Evolutionary conservation across 164 flowering plant genomes (phyloP).

Genomic region (Tetrastigma voinierianum): DNA sequence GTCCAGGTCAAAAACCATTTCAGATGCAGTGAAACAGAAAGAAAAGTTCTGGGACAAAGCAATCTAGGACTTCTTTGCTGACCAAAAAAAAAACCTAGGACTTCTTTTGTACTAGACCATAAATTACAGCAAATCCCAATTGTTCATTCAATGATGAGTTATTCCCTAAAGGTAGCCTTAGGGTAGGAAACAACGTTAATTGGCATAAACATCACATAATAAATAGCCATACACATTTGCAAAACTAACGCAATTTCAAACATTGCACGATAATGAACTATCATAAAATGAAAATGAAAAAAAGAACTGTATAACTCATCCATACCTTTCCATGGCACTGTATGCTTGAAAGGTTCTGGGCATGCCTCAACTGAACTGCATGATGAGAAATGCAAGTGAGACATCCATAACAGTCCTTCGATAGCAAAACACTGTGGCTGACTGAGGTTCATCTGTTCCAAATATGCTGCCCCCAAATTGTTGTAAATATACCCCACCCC

Average conservation of each 20-base stretch:
- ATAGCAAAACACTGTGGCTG: constrained; percentile 90
- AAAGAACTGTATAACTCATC: not conserved
- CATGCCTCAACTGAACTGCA: constrained; percentile 78
- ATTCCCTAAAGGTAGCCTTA: not conserved
- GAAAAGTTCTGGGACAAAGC: not conserved
- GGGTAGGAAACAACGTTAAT: not conserved
- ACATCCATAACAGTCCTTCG: constrained; percentile 88
- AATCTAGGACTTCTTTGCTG: no score
- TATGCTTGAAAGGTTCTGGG: constrained; percentile 90
- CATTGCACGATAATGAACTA: not conserved
- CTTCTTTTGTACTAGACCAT: not conserved
- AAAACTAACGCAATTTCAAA: not conserved
- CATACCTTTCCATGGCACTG: constrained; percentile 72
- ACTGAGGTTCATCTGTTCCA: constrained; percentile 82
- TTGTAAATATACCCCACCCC: constrained; percentile 91
- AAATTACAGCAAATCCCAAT: no score
- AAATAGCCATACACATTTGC: not conserved
- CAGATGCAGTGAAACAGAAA: not conserved
- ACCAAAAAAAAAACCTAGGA: no score
- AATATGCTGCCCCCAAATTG: constrained; percentile 90
- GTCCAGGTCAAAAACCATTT: not conserved
- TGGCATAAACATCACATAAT: no score
- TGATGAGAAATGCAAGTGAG: constrained; percentile 88
- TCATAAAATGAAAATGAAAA: not conserved
- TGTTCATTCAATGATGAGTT: no score